Conservation (phyloP, 352 stramenopile genomes). For the Phytopythium aichiense region DNA sequence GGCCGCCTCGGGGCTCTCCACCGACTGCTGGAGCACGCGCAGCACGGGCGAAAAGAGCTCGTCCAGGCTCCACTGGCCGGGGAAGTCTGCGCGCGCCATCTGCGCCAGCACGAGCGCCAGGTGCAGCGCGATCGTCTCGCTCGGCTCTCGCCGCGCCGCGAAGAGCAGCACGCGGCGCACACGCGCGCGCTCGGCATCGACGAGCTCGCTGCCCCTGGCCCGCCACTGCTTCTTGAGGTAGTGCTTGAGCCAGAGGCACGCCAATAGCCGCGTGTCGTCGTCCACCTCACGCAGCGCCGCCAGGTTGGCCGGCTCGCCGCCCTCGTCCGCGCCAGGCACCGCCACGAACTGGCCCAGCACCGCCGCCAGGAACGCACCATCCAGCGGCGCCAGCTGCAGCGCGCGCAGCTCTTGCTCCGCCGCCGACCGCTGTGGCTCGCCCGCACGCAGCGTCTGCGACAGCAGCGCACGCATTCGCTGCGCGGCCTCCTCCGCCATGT, state of each 20-base stretch:
- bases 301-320: conserved; percentile 19
- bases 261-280: conserved; percentile 52
- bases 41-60: conserved; percentile 65
- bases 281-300: conserved; percentile 25
- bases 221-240: conserved; percentile 54
- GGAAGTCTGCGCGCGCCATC: conserved; percentile 76
- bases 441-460: conserved; percentile 32
- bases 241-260: conserved; percentile 79
- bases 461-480: conserved; percentile 48
- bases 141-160: conserved; percentile 62
- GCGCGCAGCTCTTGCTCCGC: conserved; percentile 58
- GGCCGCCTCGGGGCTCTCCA: conserved; percentile 1
- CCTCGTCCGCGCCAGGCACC: conserved; percentile 19
- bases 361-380: conserved; percentile 29
- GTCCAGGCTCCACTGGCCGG: conserved; percentile 55
- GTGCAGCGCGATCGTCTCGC: conserved; percentile 50
- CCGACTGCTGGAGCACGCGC: conserved; percentile 30
- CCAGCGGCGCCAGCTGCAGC: conserved; percentile 32
- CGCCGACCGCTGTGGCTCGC: conserved; percentile 30
- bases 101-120: conserved; percentile 57
- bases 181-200: conserved; percentile 39
- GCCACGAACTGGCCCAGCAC: conserved; percentile 49
- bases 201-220: conserved; percentile 17
- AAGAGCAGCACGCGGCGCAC: conserved; percentile 53
- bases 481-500: conserved; percentile 19